Evolutionary conservation across 2,329 filamentous ascomycete genomes (phyloP).

Genomic region (Karstenula rhodostoma): DNA sequence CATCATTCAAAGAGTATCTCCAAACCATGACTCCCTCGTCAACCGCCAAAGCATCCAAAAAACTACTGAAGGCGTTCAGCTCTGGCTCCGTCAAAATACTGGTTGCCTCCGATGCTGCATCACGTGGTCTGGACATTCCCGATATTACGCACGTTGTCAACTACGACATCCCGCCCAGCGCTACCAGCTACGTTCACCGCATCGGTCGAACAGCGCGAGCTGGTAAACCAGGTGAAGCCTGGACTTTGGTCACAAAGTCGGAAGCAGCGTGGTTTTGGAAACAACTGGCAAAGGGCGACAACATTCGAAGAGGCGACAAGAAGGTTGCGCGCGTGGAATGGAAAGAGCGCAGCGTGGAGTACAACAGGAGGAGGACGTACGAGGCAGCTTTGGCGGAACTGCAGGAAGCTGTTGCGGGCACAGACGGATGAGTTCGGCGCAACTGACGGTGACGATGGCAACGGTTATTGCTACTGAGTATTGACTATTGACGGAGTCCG

Average conservation of each 20-base stretch:
- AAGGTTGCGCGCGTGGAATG: slow-evolving; percentile 57
- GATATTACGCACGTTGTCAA: slow-evolving; percentile 86
- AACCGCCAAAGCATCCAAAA: slow-evolving; percentile 73
- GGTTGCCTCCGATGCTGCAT: slow-evolving; percentile 91
- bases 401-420: slow-evolving; percentile 64
- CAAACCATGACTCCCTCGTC: slow-evolving; percentile 80
- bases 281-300: slow-evolving; percentile 70
- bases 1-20: slow-evolving; percentile 64
- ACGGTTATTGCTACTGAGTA: not conserved
- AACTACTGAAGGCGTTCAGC: slow-evolving; percentile 72
- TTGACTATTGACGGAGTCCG: not conserved
- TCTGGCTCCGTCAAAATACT: slow-evolving; percentile 73
- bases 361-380: slow-evolving; percentile 54
- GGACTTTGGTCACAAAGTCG: slow-evolving; percentile 82
- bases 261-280: slow-evolving; percentile 95
- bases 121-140: slow-evolving; percentile 85
- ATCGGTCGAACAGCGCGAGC: slow-evolving; percentile 91
- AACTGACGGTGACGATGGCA: too few species aligned
- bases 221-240: slow-evolving; percentile 76
- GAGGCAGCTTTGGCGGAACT: slow-evolving; percentile 67
- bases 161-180: slow-evolving; percentile 86
- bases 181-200: slow-evolving; percentile 87
- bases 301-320: slow-evolving; percentile 56
- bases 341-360: slow-evolving; percentile 51
- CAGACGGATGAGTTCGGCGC: slow-evolving; percentile 4